Percentiles rank a stretch among this genome's conserved stretches.
phyloP scores from a whole-genome alignment of 768 basidiomycete genomes.

The Boletus rubescentipes region DNA sequence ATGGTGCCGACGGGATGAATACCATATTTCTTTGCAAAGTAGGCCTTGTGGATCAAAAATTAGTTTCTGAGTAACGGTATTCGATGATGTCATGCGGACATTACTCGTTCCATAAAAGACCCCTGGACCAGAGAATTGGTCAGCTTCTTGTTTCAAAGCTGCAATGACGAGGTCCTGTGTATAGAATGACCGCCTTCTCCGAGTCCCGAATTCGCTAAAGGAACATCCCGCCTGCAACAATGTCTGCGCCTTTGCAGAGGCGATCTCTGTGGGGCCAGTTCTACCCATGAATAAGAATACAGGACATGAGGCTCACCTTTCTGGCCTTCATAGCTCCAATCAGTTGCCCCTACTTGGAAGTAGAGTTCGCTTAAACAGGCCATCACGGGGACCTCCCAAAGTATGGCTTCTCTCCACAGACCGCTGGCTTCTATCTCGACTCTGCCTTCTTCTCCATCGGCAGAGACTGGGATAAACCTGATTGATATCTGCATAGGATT shows the following conservation, averaged over 20 bases:
- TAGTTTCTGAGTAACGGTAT: neutral
- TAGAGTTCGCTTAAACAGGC: constrained; percentile 87
- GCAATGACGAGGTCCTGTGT: constrained; percentile 77
- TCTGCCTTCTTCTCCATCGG: constrained; percentile 51
- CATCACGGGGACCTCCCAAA: constrained; percentile 98
- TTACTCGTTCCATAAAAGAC: constrained; percentile 77
- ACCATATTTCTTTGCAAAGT: constrained; percentile 77
- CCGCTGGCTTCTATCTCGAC: constrained; percentile 75
- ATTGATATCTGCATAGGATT: constrained; percentile 63
- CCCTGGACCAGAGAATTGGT: constrained; percentile 49
- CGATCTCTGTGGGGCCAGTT: constrained; percentile 49
- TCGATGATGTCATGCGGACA: constrained; percentile 44
- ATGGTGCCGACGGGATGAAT: constrained; percentile 76
- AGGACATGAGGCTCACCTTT: constrained; percentile 47
- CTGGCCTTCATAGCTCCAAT: constrained; percentile 88
- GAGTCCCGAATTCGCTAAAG: constrained; percentile 87
- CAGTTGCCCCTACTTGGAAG: constrained; percentile 68
- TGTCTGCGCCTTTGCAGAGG: constrained; percentile 66
- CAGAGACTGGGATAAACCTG: constrained; percentile 57
- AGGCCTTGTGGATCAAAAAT: constrained; percentile 47
- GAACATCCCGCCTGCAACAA: constrained; percentile 64
- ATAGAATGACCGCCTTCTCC: constrained; percentile 70
- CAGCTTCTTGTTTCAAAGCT: constrained; percentile 63
- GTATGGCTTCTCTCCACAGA: constrained; percentile 78
- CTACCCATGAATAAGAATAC: neutral